Evolutionary conservation across 1,284 basidiomycete genomes (phyloP), one percentile per base, ranked within the genome.

Genomic region (Mixia osmundae): DNA sequence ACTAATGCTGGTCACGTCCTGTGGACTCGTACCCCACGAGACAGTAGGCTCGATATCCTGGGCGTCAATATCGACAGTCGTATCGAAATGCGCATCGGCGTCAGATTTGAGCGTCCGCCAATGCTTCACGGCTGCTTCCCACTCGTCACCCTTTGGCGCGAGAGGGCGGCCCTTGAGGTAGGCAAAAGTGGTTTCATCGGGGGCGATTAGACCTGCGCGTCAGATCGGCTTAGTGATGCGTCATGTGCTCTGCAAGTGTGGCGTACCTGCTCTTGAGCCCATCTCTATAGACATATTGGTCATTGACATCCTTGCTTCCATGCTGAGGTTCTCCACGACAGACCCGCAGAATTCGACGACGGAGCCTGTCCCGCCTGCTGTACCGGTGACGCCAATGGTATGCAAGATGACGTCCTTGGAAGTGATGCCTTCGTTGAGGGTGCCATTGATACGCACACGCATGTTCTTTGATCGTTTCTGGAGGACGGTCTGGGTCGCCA

Each of bases 231-330:
- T 8, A 6, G 28, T 30, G n/a, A n/a, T n/a, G 10, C 10, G n/a
- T 26, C 25, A 26, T n/a, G n/a, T 26, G 25, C 10, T 26, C n/a
- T 10, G n/a, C 25, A 26, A n/a, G 10, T 10, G n/a, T 26, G 10
- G 25, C 7, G 14, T 14, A 30, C 28, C 29, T 23, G 82, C 82
- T 50, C 85, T 71, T 44, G 85, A 87, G 53, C 85, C 85, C 41
- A 72, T 87, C 59, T 94, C 85, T 55, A 94, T 91, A 44, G 79
- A 83, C 85, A 94, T 94, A 62, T 94, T 94, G 60, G 83, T 91
- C 47, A 38, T 28, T 7, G 40, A 43, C 49, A 40, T 36, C 35
- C 49, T 42, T 26, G 77, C 80, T 56, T 94, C 85, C 80, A 91
- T 87, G 51, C 76, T 80, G 53, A 91, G 76, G 11, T 67, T 67